Base-by-base conservation (phyloP, 768 basidiomycete genomes). In the Dacryopinax spathularia region DNA sequence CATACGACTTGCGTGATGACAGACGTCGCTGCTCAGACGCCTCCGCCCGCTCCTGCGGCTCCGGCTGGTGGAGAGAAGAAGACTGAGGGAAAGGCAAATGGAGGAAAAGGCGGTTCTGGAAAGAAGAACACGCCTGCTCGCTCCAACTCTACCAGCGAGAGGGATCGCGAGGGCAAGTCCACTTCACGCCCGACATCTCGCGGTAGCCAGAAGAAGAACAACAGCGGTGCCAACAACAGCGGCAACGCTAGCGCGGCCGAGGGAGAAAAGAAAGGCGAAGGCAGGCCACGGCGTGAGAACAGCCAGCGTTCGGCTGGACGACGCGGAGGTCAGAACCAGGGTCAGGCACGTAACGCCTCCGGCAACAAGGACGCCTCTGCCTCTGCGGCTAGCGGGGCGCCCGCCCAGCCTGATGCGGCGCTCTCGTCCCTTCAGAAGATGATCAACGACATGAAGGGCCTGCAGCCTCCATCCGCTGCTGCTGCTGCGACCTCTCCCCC, bases 391-490 rank as follows among this genome's bases (percentile, higher is more conserved):
- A n/a, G n/a, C n/a, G n/a, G n/a, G 27, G 34, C 48, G 25, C 15
- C 64, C 33, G 62, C 62, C 29, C 44, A 64, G 22, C 81, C 83
- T 22, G 89, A 87, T 71, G 87, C 87, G 72, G 89, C 88, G 18
- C 78, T 92, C 64, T 88, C 87, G 65, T 91, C 89, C 31, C 82
- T 97, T 62, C 92, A 97, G 71, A 84, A 90, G 64, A 87, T 96
- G 73, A 97, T 97, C 68, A 89, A 89, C 63, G 93, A 97, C 74
- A 79, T 96, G 67, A 95, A 92, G 80, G 86, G 87, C 18, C 81
- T 90, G 1, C 85, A 89, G 62, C 84, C 88, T 60, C 78, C 83
- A 61, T 62, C 77, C 70, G 81, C 74, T 68, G 68, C 74, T 7
- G 65, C 71, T 16, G 56, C 56, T 41, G 20, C 37, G 76, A 70